Conservation (phyloP, 805 yeast genomes). For the Candida silvatica region DNA sequence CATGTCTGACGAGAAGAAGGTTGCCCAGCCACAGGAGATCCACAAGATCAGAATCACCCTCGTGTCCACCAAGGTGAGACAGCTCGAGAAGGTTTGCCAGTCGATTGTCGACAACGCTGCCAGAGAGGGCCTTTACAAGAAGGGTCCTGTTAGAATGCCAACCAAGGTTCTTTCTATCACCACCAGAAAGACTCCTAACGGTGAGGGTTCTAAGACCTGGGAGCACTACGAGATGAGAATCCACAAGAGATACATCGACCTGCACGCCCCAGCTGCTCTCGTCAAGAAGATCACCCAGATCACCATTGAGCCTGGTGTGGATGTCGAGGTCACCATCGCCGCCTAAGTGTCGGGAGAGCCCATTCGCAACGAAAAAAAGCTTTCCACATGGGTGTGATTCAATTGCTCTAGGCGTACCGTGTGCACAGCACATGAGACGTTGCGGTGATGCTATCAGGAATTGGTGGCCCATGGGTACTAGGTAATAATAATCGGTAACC, state of each 20-base stretch:
- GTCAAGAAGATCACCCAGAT: conserved; percentile 96
- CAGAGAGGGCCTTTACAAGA: conserved; percentile 75
- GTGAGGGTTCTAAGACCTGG: conserved; percentile 99
- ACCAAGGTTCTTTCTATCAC: conserved; percentile 96
- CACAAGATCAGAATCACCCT: conserved; percentile 98
- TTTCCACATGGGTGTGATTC: conserved; percentile 19
- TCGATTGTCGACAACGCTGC: conserved; percentile 85
- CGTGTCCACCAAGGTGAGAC: conserved; percentile 98
- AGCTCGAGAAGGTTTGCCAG: conserved; percentile 91
- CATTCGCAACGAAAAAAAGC: neutral
- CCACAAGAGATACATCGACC: conserved; percentile 99
- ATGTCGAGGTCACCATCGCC: conserved; percentile 90
- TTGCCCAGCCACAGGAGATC: conserved; percentile 73
- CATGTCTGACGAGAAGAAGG: conserved; percentile 87
- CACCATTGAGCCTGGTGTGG: conserved; percentile 99
- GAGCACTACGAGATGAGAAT: conserved; percentile 99
- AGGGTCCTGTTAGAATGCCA: conserved; percentile 99
- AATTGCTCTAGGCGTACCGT: conserved; percentile 58
- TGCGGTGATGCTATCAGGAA: conserved; percentile 57
- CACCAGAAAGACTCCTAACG: conserved; percentile 99
- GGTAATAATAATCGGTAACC: neutral
- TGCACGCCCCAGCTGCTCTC: conserved; percentile 89
- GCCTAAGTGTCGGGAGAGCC: conserved; percentile 38
- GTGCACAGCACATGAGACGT: conserved; percentile 38
- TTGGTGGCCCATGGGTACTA: conserved; percentile 18